Conservation (phyloP, 139 green algal genomes). For the Ettlia oleoabundans region DNA sequence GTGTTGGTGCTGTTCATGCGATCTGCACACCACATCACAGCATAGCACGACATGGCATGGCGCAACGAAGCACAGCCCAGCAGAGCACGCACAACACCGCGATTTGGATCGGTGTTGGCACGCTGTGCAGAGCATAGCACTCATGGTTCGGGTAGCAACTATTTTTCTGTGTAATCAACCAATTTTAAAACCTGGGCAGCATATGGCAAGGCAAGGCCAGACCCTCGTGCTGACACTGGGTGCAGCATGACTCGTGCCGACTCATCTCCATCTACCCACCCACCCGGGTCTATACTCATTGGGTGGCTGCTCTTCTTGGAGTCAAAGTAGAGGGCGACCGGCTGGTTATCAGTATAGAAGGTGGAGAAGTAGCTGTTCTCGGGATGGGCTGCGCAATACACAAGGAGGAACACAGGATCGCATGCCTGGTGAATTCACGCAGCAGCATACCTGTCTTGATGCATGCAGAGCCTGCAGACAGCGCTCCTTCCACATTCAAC, state of each 20-base stretch:
- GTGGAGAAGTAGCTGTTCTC: constrained; percentile 45
- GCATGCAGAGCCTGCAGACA: no score
- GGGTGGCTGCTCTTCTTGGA: constrained; percentile 46
- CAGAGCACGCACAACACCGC: no score
- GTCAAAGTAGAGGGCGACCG: constrained; percentile 50
- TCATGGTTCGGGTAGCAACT: no score
- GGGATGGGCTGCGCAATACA: constrained; percentile 27
- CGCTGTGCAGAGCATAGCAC: no score
- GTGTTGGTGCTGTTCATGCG: constrained; percentile 40
- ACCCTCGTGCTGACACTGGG: neutral
- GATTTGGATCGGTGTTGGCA: no score
- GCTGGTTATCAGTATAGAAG: constrained; percentile 44
- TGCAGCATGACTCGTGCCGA: neutral
- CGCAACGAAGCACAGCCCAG: no score
- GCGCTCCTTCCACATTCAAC: no score
- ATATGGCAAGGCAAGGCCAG: no score
- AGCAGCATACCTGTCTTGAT: no score
- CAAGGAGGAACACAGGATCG: neutral
- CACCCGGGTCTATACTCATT: constrained; percentile 26
- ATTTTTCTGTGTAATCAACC: no score
- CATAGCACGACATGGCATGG: no score
- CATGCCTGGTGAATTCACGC: neutral
- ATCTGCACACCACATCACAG: constrained; percentile 5
- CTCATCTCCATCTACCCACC: neutral
- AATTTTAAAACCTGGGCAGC: no score